These are phyloP conservation scores for Gracilaria vermiculophylla DNA, from an alignment of 23 red algal species.

Conservation along the genomic window DNA sequence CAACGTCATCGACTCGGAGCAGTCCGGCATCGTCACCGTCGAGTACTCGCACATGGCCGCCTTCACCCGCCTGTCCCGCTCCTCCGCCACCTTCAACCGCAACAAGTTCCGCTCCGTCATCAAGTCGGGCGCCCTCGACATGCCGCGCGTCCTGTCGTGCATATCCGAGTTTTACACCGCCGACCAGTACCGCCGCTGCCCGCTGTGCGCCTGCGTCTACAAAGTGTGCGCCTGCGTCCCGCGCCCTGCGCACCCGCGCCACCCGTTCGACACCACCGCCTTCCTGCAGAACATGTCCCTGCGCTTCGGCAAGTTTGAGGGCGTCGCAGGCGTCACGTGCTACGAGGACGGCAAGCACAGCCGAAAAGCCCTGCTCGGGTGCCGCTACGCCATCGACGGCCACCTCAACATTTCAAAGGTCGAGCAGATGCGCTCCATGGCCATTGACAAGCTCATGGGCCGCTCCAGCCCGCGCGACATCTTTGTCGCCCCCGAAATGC, in stretches of 20 bases:
- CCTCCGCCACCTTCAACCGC: background rate
- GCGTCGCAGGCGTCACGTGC: background rate
- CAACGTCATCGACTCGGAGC: constrained; percentile 14
- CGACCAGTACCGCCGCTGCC: background rate
- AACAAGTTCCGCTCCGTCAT: constrained; percentile 19
- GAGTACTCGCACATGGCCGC: constrained; percentile 12
- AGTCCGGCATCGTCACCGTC: background rate
- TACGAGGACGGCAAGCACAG: constrained; percentile 3
- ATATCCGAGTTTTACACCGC: constrained; percentile 32
- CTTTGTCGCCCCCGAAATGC: background rate
- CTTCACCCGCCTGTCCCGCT: background rate
- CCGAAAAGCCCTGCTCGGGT: background rate
- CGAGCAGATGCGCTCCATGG: constrained; percentile 4
- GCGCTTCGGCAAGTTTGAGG: constrained; percentile 5
- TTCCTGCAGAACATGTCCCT: constrained; percentile 18
- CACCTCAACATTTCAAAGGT: background rate
- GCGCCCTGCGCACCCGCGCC: background rate
- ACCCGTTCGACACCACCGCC: constrained; percentile 16
- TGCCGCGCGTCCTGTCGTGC: constrained; percentile 4
- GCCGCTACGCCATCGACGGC: background rate
- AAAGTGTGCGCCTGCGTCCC: background rate
- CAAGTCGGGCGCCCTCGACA: background rate
- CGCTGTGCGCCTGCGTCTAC: background rate
- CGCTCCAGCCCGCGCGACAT: background rate
- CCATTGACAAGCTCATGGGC: background rate